Percentiles rank a stretch among this genome's conserved stretches.
Evolutionary conservation across 768 basidiomycete species (phyloP).

Genomic region (Suillus weaverae): DNA sequence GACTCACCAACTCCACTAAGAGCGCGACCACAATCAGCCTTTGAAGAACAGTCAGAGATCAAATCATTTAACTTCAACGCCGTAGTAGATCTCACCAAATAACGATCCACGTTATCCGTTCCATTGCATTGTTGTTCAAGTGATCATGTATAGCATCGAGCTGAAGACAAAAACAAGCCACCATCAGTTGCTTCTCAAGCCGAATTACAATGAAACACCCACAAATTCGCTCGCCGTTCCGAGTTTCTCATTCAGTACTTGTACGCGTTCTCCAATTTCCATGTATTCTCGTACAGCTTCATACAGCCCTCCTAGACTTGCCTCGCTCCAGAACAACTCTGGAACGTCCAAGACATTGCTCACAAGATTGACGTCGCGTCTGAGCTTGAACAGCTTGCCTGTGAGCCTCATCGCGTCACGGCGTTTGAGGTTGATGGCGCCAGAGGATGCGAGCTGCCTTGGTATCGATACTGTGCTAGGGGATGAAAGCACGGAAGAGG

Average conservation of each 20-base stretch:
- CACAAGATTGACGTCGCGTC: slow-evolving; percentile 87
- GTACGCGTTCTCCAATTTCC: slow-evolving; percentile 83
- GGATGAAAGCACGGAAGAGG: slow-evolving; percentile 76
- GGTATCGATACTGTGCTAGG: slow-evolving; percentile 81
- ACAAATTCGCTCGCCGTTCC: slow-evolving; percentile 88
- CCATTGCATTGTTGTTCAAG: slow-evolving; percentile 86
- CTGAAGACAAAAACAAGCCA: slow-evolving; percentile 36
- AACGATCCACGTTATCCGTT: slow-evolving; percentile 82
- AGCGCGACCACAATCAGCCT: slow-evolving; percentile 91
- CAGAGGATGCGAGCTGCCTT: slow-evolving; percentile 74
- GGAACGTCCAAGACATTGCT: slow-evolving; percentile 93
- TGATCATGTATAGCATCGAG: slow-evolving; percentile 93
- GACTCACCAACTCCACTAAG: slow-evolving; percentile 78
- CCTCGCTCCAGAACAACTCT: slow-evolving; percentile 94
- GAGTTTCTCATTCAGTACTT: slow-evolving; percentile 85
- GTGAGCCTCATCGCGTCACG: slow-evolving; percentile 86
- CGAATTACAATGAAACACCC: slow-evolving; percentile 40
- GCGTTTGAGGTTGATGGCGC: slow-evolving; percentile 72
- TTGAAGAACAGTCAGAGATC: slow-evolving; percentile 24
- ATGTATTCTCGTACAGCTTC: slow-evolving; percentile 94
- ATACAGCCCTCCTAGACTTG: slow-evolving; percentile 84
- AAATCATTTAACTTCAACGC: not conserved
- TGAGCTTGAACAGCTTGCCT: slow-evolving; percentile 80
- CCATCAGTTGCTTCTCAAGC: not conserved
- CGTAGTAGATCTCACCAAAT: slow-evolving; percentile 53